Conservation (phyloP, 164 flowering plant species). For the Liriodendron chinense region DNA sequence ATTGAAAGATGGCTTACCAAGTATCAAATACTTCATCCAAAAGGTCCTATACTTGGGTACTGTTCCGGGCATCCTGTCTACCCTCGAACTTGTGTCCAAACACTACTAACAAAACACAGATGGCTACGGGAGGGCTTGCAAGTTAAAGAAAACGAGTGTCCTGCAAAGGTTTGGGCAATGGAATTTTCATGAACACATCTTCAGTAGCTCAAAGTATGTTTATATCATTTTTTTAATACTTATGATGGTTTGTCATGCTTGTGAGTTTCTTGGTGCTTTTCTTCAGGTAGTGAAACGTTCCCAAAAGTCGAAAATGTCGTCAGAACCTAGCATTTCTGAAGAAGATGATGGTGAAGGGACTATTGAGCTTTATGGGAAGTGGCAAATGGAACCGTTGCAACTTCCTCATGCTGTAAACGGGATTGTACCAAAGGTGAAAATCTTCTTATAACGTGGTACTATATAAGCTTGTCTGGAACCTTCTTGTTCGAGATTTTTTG, state of each 20-base stretch:
- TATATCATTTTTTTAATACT: neutral
- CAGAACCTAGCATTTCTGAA: constrained; percentile 40
- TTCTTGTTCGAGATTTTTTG: neutral
- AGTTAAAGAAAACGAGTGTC: constrained; percentile 62
- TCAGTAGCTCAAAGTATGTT: constrained; percentile 1
- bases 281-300: constrained; percentile 60
- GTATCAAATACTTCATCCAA: constrained; percentile 82
- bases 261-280: neutral
- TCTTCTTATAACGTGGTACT: neutral
- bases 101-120: constrained; percentile 68
- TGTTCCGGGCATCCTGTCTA: constrained; percentile 91
- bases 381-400: constrained; percentile 79
- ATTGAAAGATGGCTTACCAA: constrained; percentile 92
- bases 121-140: constrained; percentile 93
- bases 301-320: constrained; percentile 34
- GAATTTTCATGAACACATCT: neutral
- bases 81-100: constrained; percentile 85
- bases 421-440: constrained; percentile 76
- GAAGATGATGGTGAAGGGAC: constrained; percentile 38
- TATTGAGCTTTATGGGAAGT: constrained; percentile 72
- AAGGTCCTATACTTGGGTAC: constrained; percentile 82
- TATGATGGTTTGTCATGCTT: neutral
- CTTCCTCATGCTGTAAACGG: constrained; percentile 87
- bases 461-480: neutral
- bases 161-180: constrained; percentile 62